Evolutionary conservation across 2,329 filamentous ascomycete genomes (phyloP), one percentile per base, ranked within the genome.

Genomic region (Penicillium hesseltinei): DNA sequence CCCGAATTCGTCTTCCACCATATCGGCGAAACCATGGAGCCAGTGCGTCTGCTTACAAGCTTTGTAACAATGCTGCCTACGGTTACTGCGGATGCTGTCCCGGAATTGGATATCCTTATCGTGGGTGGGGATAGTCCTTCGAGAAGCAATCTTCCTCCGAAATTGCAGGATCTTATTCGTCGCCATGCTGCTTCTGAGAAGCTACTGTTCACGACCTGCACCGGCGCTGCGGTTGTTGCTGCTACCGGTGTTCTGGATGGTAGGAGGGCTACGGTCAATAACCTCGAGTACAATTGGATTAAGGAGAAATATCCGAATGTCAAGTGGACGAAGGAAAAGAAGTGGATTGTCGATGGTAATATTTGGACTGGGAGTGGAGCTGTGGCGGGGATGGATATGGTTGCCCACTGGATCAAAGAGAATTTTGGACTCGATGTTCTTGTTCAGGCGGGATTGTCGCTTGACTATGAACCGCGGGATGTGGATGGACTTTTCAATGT

Each of bases 291-390:
- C 40, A 25, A 43, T 25, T 43, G 40, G 40, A 4, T 25, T 9
- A 43, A 43, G 21, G 25, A 43, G 40, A 43, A 17, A 5, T 43
- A 43, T 21, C 40, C 40, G 7, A 25, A 43, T 17, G 40, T 43
- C 21, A 43, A 43, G 13, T 43, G 40, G 40, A 72, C 72, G 1
- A 68, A 61, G 29, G 71, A 77, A 27, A 73, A 72, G 56, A 76
- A 80, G 59, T 81, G 78, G 77, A 66, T 80, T 54, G 56, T 76
- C 0, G 77, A 80, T 48, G 75, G 71, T 0, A 79, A 80, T 38
- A 70, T 80, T 31, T 81, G 79, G 79, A 81, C 79, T 2, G 75
- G 73, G 0, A 73, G 72, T 1, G 79, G 79, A 15, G 77, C 79
- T 0, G 65, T 76, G 17, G 78, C 79, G 5, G 79, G 78, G 0